These are phyloP conservation scores for Cutaneotrichosporon sp. DNA, from an alignment of 1,284 basidiomycete genomes.

Conservation along the genomic window DNA sequence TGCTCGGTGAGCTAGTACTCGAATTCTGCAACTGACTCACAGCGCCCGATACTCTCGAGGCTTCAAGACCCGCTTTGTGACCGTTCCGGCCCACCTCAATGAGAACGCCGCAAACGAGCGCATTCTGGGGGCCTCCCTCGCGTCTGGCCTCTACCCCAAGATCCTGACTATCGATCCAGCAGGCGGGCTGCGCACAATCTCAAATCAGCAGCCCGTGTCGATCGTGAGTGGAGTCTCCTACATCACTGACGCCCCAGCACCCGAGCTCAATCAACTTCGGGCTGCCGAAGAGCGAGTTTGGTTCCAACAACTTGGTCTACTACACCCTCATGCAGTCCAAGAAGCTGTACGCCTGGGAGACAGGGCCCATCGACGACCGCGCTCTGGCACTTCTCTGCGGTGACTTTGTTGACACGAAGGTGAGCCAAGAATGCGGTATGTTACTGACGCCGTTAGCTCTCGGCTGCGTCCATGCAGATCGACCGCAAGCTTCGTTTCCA, in stretches of 20 bases:
- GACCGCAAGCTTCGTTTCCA: constrained; percentile 83
- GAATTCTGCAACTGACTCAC: constrained; percentile 10
- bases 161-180: constrained; percentile 69
- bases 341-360: constrained; percentile 92
- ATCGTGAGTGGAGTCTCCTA: constrained; percentile 42
- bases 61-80: constrained; percentile 72
- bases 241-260: constrained; percentile 85
- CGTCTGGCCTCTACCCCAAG: constrained; percentile 86
- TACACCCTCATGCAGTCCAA: constrained; percentile 75
- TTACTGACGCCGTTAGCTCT: too few species aligned
- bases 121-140: constrained; percentile 78
- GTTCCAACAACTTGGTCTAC: constrained; percentile 73
- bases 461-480: constrained; percentile 70
- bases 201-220: constrained; percentile 75
- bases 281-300: constrained; percentile 67
- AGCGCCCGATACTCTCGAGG: constrained; percentile 73
- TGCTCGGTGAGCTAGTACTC: constrained; percentile 60
- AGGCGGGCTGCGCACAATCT: constrained; percentile 72
- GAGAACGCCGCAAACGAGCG: constrained; percentile 63
- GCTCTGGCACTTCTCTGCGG: constrained; percentile 85
- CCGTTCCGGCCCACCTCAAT: constrained; percentile 72
- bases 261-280: constrained; percentile 88
- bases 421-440: too few species aligned
- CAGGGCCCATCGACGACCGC: constrained; percentile 82
- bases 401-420: constrained; percentile 81